Conservation (phyloP, 2,329 filamentous ascomycete genomes). For the Lasiodiplodia sp. region DNA sequence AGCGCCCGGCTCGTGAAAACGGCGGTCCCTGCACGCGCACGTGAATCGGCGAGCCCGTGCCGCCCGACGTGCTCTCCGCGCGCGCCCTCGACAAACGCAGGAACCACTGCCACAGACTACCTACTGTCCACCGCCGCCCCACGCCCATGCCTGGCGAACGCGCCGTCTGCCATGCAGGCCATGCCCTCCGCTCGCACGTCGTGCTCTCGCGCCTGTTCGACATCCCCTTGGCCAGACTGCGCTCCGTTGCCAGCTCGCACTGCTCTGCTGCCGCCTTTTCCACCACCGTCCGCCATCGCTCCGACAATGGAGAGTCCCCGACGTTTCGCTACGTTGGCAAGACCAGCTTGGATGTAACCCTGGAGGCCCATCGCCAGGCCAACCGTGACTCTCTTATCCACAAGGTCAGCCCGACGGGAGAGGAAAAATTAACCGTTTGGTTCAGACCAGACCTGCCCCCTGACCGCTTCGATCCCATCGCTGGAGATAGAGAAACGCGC, state of each 20-base stretch:
- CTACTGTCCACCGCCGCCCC: slow-evolving; percentile 32
- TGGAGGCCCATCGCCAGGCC: slow-evolving; percentile 50
- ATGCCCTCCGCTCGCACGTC: slow-evolving; percentile 42
- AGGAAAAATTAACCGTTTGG: neutral
- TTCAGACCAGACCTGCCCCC: slow-evolving; percentile 1
- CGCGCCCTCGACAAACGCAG: slow-evolving; percentile 38
- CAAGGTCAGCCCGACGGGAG: neutral
- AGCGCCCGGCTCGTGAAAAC: neutral
- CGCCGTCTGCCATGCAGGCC: slow-evolving; percentile 41
- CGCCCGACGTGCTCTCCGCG: slow-evolving; percentile 5
- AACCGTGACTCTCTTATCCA: slow-evolving; percentile 41
- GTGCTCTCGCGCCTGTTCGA: slow-evolving; percentile 46
- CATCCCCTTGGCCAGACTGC: slow-evolving; percentile 29
- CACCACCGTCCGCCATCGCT: neutral
- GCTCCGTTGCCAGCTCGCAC: neutral
- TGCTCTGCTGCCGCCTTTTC: neutral
- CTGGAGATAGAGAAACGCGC: neutral
- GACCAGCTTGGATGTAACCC: slow-evolving; percentile 43
- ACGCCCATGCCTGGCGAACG: slow-evolving; percentile 4
- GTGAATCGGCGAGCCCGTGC: slow-evolving; percentile 7
- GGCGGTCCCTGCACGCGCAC: neutral
- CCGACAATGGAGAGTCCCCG: neutral
- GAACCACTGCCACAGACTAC: slow-evolving; percentile 29
- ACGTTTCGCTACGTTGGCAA: slow-evolving; percentile 37
- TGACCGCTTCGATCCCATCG: neutral